Percentiles rank a stretch among this genome's conserved stretches.
Conservation (phyloP, 257 asterid genomes). For the Verbena officinalis region DNA sequence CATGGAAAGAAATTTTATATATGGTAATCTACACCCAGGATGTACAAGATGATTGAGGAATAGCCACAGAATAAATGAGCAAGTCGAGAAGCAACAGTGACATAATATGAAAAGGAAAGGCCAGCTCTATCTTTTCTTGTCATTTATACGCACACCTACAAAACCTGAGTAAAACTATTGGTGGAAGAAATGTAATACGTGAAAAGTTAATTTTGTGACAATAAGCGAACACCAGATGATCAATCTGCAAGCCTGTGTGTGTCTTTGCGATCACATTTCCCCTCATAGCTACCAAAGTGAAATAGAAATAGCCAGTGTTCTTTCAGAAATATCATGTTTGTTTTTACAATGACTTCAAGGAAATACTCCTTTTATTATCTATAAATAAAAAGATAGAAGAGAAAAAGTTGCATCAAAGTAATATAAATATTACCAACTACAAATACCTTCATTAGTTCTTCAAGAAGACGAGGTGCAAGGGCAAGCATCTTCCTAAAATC, state of each 20-base stretch:
- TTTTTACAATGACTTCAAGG: neutral
- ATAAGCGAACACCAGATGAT: neutral
- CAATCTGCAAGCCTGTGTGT: neutral
- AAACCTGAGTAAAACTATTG: slow-evolving; percentile 1
- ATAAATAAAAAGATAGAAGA: neutral
- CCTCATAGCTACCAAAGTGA: slow-evolving; percentile 18
- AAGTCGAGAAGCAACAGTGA: slow-evolving; percentile 15
- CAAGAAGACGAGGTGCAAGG: slow-evolving; percentile 98
- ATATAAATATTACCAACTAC: slow-evolving; percentile 18
- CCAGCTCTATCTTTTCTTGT: slow-evolving; percentile 1
- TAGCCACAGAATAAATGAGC: neutral
- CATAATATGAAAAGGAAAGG: slow-evolving; percentile 4
- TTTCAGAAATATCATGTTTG: neutral
- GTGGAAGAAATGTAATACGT: neutral
- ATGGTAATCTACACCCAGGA: slow-evolving; percentile 19
- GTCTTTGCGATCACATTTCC: slow-evolving; percentile 23
- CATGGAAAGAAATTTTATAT: slow-evolving; percentile 28
- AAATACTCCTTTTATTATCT: neutral
- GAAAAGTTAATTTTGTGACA: neutral
- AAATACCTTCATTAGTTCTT: slow-evolving; percentile 93
- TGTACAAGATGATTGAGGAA: slow-evolving; percentile 12
- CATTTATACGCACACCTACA: slow-evolving; percentile 11
- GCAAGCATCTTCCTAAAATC: slow-evolving; percentile 86
- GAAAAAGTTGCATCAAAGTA: neutral
- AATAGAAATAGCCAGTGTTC: slow-evolving; percentile 3